Percentiles rank a stretch among this genome's conserved stretches.
Evolutionary conservation across 768 basidiomycete species (phyloP).

Genomic region (Xerocomellus dryophilus): DNA sequence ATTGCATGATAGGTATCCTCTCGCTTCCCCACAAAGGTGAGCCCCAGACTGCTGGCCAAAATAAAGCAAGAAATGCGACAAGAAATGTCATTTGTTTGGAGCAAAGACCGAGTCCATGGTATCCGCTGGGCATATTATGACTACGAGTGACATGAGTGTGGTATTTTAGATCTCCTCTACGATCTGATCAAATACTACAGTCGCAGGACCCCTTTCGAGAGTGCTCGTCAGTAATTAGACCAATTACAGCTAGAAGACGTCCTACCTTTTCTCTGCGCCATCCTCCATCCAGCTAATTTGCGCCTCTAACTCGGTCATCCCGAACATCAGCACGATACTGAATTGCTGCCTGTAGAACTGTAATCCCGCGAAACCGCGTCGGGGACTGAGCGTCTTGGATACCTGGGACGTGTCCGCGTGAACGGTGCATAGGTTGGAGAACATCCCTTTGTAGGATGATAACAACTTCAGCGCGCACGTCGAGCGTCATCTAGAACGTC

Average conservation of each 20-base stretch:
- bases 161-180: constrained; percentile 24
- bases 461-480: neutral
- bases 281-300: constrained; percentile 46
- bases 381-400: constrained; percentile 30
- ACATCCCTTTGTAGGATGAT: constrained; percentile 22
- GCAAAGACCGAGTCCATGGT: neutral
- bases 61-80: neutral
- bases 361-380: constrained; percentile 27
- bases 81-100: neutral
- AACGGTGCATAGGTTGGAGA: constrained; percentile 22
- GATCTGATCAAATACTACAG: constrained; percentile 33
- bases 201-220: constrained; percentile 30
- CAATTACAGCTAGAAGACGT: neutral
- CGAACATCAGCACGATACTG: constrained; percentile 42
- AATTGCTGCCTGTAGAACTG: constrained; percentile 34
- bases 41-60: neutral
- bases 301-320: constrained; percentile 45
- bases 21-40: constrained; percentile 27
- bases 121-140: neutral
- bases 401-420: constrained; percentile 29
- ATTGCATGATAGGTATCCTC: constrained; percentile 20
- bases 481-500: neutral
- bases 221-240: neutral
- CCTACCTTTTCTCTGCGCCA: constrained; percentile 25
- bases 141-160: neutral